These are phyloP conservation scores for Mortierella antarctica DNA, from an alignment of 192 early-diverging fungal genomes.

Conservation along the genomic window DNA sequence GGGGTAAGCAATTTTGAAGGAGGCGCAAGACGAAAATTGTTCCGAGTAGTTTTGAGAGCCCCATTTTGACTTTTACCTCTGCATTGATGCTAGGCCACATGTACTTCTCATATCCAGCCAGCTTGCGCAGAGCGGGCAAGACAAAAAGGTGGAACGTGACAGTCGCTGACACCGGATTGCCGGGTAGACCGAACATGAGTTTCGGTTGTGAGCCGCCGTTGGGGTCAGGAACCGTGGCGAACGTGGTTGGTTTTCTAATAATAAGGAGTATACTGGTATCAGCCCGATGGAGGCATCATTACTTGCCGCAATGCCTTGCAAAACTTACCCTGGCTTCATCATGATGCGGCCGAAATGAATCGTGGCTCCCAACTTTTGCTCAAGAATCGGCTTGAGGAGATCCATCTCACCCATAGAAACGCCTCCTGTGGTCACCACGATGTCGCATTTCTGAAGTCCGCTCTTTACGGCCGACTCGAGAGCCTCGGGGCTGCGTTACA, in stretches of 20 bases:
- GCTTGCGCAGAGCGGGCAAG: constrained; percentile 82
- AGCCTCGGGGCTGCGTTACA: constrained; percentile 55
- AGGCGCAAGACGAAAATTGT: neutral
- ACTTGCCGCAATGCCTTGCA: neutral
- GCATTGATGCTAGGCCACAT: constrained; percentile 64
- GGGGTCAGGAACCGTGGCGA: constrained; percentile 75
- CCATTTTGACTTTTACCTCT: constrained; percentile 63
- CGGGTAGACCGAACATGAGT: constrained; percentile 90
- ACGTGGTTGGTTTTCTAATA: constrained; percentile 91
- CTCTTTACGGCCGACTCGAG: constrained; percentile 60
- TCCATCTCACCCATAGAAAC: constrained; percentile 99
- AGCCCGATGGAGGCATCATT: neutral
- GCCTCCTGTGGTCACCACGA: constrained; percentile 92
- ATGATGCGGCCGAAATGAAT: constrained; percentile 92
- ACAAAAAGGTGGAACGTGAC: constrained; percentile 94
- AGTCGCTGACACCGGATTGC: constrained; percentile 93
- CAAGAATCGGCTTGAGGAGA: constrained; percentile 87
- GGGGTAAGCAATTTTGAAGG: neutral
- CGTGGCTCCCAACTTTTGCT: constrained; percentile 77
- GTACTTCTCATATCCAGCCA: constrained; percentile 73
- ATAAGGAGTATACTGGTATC: neutral
- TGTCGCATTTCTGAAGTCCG: constrained; percentile 71
- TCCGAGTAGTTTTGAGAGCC: neutral
- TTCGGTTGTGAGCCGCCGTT: constrained; percentile 47
- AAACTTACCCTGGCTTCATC: constrained; percentile 88